These are phyloP conservation scores for Tinospora cordifolia DNA, from an alignment of 164 flowering plant species.

Conservation along the genomic window DNA sequence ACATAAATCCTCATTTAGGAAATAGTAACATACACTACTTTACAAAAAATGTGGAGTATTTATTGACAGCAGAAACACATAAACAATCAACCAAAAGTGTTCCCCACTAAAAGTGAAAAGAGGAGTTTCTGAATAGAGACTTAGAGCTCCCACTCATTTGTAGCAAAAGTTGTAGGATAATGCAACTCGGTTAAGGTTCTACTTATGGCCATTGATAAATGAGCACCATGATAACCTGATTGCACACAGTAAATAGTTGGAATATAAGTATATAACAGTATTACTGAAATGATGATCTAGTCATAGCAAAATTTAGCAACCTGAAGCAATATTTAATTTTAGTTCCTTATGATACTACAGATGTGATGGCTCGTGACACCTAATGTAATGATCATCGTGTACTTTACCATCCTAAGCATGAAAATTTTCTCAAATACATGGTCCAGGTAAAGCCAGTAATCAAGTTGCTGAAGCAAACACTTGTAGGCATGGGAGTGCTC, in stretches of 20 bases:
- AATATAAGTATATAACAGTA: too few relatives aligned
- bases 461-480: conserved; percentile 84
- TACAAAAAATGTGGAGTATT: too few relatives aligned
- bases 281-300: too few relatives aligned
- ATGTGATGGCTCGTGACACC: background rate
- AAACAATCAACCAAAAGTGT: background rate
- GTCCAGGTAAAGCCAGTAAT: conserved; percentile 84
- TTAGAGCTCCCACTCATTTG: background rate
- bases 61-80: background rate
- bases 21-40: background rate
- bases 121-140: background rate
- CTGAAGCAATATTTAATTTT: background rate
- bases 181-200: too few relatives aligned
- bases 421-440: conserved; percentile 7
- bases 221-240: too few relatives aligned
- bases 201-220: background rate
- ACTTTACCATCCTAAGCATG: background rate
- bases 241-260: too few relatives aligned
- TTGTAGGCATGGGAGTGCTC: conserved; percentile 77
- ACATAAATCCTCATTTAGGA: background rate
- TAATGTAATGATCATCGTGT: background rate
- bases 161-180: background rate
- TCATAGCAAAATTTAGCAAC: too few relatives aligned
- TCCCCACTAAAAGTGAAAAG: background rate
- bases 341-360: background rate